Conservation (phyloP, 1,284 basidiomycete species). For the Ustilago crameri region DNA sequence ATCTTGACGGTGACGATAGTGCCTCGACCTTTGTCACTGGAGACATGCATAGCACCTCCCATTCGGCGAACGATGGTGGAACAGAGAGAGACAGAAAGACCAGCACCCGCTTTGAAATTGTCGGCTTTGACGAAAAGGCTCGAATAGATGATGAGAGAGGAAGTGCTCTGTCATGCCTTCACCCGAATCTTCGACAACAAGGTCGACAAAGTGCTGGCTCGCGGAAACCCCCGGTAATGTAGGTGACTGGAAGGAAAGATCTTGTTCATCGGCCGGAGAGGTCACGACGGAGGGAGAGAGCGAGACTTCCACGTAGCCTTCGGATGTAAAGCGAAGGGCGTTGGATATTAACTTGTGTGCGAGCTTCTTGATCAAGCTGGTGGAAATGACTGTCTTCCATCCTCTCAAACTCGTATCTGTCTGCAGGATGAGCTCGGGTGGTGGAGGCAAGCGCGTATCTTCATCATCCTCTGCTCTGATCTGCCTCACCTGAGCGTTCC, state of each 20-base stretch:
- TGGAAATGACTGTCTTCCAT: slow-evolving; percentile 45
- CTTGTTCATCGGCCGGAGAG: slow-evolving; percentile 9
- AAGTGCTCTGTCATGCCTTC: slow-evolving; percentile 57
- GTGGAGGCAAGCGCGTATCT: slow-evolving; percentile 51
- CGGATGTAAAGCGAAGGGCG: slow-evolving; percentile 48
- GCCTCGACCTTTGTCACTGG: slow-evolving; percentile 48
- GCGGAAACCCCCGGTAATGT: neutral
- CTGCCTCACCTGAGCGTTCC: slow-evolving; percentile 44
- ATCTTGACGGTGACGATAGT: slow-evolving; percentile 49
- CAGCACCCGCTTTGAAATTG: slow-evolving; percentile 46
- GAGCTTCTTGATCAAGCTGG: slow-evolving; percentile 28
- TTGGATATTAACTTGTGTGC: slow-evolving; percentile 54
- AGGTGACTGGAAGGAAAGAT: slow-evolving; percentile 8
- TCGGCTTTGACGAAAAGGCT: slow-evolving; percentile 55
- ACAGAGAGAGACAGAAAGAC: slow-evolving; percentile 42
- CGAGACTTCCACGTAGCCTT: slow-evolving; percentile 52
- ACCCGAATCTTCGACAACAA: slow-evolving; percentile 51
- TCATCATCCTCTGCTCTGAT: slow-evolving; percentile 49
- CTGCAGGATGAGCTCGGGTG: slow-evolving; percentile 51
- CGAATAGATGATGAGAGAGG: slow-evolving; percentile 42
- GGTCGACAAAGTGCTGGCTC: slow-evolving; percentile 27
- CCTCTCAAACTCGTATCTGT: slow-evolving; percentile 47
- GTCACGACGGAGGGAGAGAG: slow-evolving; percentile 30
- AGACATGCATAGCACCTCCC: slow-evolving; percentile 53
- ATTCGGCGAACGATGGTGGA: slow-evolving; percentile 43